A percentile compares a stretch with the other conserved stretches of the same genome.
Conservation (phyloP, 2,329 filamentous ascomycete species). For the Trichoderma koningii region DNA sequence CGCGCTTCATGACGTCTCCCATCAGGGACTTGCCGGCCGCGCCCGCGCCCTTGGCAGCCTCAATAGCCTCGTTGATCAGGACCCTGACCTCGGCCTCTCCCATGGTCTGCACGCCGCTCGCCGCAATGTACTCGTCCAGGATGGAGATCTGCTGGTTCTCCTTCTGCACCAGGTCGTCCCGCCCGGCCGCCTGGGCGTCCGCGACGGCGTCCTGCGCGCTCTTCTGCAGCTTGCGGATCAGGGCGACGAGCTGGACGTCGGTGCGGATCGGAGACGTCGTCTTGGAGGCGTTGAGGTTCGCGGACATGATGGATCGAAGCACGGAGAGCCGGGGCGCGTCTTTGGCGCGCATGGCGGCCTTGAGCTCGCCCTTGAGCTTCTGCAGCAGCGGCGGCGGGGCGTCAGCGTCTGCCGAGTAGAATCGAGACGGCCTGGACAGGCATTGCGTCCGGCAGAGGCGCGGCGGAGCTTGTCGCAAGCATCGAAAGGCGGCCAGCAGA, state of each 20-base stretch:
- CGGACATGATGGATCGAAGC: constrained; percentile 67
- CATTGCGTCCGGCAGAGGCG: constrained; percentile 5
- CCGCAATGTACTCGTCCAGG: constrained; percentile 64
- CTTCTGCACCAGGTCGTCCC: constrained; percentile 70
- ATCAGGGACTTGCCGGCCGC: constrained; percentile 50
- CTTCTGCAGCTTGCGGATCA: constrained; percentile 66
- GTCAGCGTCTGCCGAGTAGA: constrained; percentile 42
- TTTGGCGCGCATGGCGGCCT: constrained; percentile 66
- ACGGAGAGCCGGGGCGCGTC: constrained; percentile 66
- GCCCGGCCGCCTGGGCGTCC: constrained; percentile 65
- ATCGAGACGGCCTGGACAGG: constrained; percentile 30
- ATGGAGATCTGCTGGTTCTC: constrained; percentile 67
- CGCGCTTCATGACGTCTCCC: constrained; percentile 64
- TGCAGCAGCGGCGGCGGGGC: constrained; percentile 51
- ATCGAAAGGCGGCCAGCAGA: constrained; percentile 34
- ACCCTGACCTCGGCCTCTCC: constrained; percentile 59
- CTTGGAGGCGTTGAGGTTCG: constrained; percentile 75
- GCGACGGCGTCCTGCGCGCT: constrained; percentile 59
- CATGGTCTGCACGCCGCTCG: constrained; percentile 61
- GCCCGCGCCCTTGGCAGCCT: constrained; percentile 52
- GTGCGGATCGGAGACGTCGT: constrained; percentile 68
- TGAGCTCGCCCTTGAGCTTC: constrained; percentile 62
- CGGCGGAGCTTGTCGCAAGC: constrained; percentile 22
- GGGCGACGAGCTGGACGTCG: constrained; percentile 67
- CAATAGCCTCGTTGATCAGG: constrained; percentile 55